Evolutionary conservation across 2,329 filamentous ascomycete species (phyloP), one percentile per base, ranked within the genome.

Genomic region (Coniosporium tulheliwenetii): DNA sequence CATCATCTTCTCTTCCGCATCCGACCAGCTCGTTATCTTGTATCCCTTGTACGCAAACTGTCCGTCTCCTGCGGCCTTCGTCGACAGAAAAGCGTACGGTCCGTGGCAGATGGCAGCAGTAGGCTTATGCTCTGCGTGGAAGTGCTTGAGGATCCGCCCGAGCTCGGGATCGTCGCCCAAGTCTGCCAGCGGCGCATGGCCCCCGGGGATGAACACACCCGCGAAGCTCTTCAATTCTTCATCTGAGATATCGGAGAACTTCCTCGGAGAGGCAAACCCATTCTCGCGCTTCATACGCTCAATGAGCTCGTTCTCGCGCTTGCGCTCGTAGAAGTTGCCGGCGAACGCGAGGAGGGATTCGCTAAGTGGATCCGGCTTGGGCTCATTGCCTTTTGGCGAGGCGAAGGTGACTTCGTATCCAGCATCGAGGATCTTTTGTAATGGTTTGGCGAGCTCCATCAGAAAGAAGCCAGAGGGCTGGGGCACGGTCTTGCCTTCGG

Each of bases 21-120:
- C 62, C 35, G 60, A 63, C 57, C 62, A 67, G 32, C 55, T 57
- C 1, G 63, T 67, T 30, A 68, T 58, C 47, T 61, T 58, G 44
- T 67, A 68, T 12, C 62, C 64, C 35, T 63, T 59, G 43, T 67
- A 68, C 16, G 56, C 60, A 39, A 67, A 67, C 29, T 53, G 49
- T 1, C 54, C 52, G 38, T 52, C 51, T 0, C 55, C 59, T 1
- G 48, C 54, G 12, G 49, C 45, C 45, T 61, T 63, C 0, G 64
- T 67, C 4, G 57, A 62, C 10, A 69, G 42, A 32, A 67, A 56
- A 1, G 63, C 65, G 47, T 61, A 66, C 1, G 64, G 63, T 1
- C 65, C 65, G 41, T 69, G 64, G 33, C 65, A 67, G n/a, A 67
- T 60, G 2, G 57, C 59, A 1, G 62, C 63, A 0, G 65, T 67